Percentiles rank a stretch among this genome's conserved stretches.
These are phyloP conservation scores for Themeda triandra DNA, from an alignment of 176 grass and related monocot species.

Conservation along the genomic window DNA sequence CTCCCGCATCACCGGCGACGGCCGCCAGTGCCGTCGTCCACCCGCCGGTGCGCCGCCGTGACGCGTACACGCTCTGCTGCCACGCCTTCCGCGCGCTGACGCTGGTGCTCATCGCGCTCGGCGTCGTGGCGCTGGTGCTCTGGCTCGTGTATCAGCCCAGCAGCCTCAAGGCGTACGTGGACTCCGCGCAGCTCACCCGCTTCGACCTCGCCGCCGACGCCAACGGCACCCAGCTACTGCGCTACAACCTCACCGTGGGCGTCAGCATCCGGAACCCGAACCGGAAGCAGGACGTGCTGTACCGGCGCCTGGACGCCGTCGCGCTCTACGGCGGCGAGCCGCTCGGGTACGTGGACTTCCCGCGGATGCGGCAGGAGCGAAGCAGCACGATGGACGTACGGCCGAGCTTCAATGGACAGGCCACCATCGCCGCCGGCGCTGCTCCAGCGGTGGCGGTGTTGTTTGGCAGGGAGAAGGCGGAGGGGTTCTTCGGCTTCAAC, in stretches of 20 bases:
- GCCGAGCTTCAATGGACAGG: conserved; percentile 13
- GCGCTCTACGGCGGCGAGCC: conserved; percentile 44
- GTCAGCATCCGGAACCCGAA: conserved; percentile 62
- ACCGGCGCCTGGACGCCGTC: conserved; percentile 37
- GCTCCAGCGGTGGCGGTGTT: background rate
- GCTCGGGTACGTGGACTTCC: conserved; percentile 23
- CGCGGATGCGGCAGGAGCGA: conserved; percentile 18
- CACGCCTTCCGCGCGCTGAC: conserved; percentile 21
- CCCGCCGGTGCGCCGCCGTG: too few species aligned
- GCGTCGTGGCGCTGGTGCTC: conserved; percentile 37
- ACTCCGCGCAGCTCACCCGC: conserved; percentile 36
- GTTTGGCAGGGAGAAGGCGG: conserved; percentile 33
- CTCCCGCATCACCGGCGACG: background rate
- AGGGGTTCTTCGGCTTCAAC: conserved; percentile 47
- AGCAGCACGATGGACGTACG: conserved; percentile 35
- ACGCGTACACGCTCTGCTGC: conserved; percentile 16
- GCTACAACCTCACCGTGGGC: conserved; percentile 38
- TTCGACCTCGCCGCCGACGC: conserved; percentile 37
- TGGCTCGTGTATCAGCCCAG: conserved; percentile 62
- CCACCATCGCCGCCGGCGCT: too few species aligned
- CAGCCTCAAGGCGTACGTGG: conserved; percentile 38
- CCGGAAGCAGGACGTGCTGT: conserved; percentile 42
- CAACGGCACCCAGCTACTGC: conserved; percentile 5
- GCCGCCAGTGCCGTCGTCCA: background rate
- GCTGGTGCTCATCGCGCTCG: conserved; percentile 26